Conservation (phyloP, 331 rosid genomes). For the Cydonia oblonga region DNA sequence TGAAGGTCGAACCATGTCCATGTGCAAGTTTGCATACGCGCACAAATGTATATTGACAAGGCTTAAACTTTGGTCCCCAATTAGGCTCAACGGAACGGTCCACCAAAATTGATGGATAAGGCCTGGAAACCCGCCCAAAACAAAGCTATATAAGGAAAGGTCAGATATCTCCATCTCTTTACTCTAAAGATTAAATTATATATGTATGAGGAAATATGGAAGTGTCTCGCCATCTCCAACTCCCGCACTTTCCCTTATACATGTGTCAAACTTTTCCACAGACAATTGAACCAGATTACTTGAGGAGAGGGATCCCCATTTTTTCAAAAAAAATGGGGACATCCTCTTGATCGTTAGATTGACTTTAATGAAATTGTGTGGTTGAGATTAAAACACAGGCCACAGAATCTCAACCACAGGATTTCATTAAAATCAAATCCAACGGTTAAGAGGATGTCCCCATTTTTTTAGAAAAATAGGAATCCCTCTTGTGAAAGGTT, state of each 20-base stretch:
- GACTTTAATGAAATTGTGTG: no score
- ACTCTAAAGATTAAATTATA: no score
- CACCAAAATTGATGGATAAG: not conserved
- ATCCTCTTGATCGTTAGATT: no score
- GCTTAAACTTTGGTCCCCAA: not conserved
- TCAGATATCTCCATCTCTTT: no score
- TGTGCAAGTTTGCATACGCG: not conserved
- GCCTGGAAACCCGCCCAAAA: not conserved
- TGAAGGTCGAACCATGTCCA: not conserved
- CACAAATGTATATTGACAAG: not conserved
- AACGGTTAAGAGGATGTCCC: no score
- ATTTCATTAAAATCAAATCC: no score
- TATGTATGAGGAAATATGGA: not conserved
- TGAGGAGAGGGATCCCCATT: no score
- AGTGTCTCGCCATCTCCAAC: not conserved
- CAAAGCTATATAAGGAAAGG: not conserved
- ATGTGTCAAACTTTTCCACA: not conserved
- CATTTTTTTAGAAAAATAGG: no score
- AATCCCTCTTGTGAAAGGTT: no score
- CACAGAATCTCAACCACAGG: no score
- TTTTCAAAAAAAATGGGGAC: no score
- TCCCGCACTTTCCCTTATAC: not conserved
- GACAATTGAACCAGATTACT: not conserved
- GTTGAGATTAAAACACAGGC: no score
- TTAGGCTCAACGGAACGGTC: not conserved